Base-by-base conservation (phyloP, 495 filamentous ascomycete genomes). In the Penicillium fimorum region DNA sequence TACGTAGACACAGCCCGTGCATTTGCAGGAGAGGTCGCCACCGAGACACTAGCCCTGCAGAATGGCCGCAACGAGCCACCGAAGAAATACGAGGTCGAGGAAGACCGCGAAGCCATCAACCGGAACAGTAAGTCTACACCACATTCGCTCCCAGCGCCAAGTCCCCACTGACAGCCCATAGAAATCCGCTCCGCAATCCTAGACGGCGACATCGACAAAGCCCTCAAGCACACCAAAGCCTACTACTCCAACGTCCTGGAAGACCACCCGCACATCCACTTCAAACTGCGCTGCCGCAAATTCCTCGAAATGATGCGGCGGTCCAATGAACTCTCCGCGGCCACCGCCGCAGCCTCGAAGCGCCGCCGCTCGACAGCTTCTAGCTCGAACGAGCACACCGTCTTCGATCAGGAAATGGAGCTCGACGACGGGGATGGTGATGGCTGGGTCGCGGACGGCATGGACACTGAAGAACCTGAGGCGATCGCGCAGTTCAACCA, bases 231-330 rank as follows among this genome's bases (percentile, higher is more conserved):
- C 66, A 96, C 89, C 29, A 83, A 86, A 53, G 75, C 77, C 6
- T 91, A 84, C 62, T 97, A 96, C 66, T 87, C 90, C 10, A 75
- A 79, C 22, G 94, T 97, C 7, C 79, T 99, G 11, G 79, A 84
- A 40, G 83, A 90, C n/a, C 90, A 96, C 60, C 84, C 90, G 30
- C 86, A 92, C 40, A 92, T 97, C 27, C 88, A 91, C 69, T 99
- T 97, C 73, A 87, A 90, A 53, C 77, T 99, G 46, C 84, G 87
- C 55, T 96, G 94, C 65, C 83, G 91, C 59, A 96, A 93, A 70
- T 96, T 97, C 65, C 84, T 97, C 47, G 94, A 98, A 72, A 96
- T 98, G 90, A 93, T 96, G 60, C 86, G 92, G 24, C 84, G 81
- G 54, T 87, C 83, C 55, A 87, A 84, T 13, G 91, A 96, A 58